Conservation (phyloP, 257 asterid genomes). For the Plantago elongata region DNA sequence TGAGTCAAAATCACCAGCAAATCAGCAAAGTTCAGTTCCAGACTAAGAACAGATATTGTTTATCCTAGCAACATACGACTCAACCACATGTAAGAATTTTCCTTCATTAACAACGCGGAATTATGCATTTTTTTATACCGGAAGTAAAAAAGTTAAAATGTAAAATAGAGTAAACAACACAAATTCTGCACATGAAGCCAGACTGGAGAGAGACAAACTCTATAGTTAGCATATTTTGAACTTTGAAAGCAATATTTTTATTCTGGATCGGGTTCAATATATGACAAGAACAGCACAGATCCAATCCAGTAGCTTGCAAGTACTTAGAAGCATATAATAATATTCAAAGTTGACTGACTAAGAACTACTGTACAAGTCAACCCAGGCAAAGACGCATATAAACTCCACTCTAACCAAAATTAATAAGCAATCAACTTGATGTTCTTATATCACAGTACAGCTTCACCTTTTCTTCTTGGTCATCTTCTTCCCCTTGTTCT, state of each 20-base stretch:
- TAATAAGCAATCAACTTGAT: not conserved
- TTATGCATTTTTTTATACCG: not conserved
- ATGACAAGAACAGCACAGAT: not conserved
- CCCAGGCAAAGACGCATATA: constrained; percentile 5
- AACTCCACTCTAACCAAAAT: constrained; percentile 2
- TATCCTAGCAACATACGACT: not conserved
- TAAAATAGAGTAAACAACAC: not conserved
- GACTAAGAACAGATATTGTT: not conserved
- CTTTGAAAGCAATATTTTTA: constrained; percentile 2
- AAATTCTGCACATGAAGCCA: not conserved
- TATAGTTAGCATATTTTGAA: too few relatives aligned
- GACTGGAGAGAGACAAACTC: not conserved
- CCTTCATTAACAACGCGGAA: not conserved
- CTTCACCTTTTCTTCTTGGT: constrained; percentile 28
- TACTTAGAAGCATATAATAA: constrained; percentile 5
- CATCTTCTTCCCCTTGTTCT: constrained; percentile 20
- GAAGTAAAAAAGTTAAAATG: not conserved
- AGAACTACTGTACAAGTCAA: constrained; percentile 19
- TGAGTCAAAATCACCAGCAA: constrained; percentile 1
- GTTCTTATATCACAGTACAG: not conserved
- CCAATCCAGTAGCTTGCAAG: constrained; percentile 13
- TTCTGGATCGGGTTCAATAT: not conserved
- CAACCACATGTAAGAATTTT: constrained; percentile 1
- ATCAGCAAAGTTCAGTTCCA: not conserved
- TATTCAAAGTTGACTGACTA: constrained; percentile 21